Evolutionary conservation across 306 rosid genomes (phyloP).

Genomic region (Prinsepia uniflora): DNA sequence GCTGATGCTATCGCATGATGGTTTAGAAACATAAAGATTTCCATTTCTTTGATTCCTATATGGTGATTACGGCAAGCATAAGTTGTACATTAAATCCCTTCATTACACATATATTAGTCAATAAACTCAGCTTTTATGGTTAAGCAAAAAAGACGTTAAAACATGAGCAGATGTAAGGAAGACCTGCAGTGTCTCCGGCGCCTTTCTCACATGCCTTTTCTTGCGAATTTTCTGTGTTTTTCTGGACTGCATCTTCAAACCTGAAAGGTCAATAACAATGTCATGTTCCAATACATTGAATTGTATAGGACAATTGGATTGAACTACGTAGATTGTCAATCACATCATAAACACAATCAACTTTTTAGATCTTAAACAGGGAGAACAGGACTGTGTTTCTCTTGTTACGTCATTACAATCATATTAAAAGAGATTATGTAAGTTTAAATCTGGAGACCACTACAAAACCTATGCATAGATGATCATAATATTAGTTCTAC

Average conservation of each 20-base stretch:
- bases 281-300: neutral
- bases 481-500: conserved; percentile 27
- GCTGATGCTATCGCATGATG: neutral
- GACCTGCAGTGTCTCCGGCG: conserved; percentile 39
- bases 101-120: too few species aligned
- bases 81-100: neutral
- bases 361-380: neutral
- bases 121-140: neutral
- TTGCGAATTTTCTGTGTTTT: conserved; percentile 31
- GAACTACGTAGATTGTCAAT: neutral
- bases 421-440: neutral
- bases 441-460: conserved; percentile 3
- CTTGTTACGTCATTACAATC: neutral
- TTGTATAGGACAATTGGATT: neutral
- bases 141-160: too few species aligned
- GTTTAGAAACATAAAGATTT: neutral
- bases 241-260: conserved; percentile 39
- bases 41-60: neutral
- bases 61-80: neutral
- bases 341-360: neutral
- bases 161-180: conserved; percentile 14
- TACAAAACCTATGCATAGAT: neutral
- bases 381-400: neutral
- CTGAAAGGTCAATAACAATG: conserved; percentile 33
- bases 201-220: conserved; percentile 28